phyloP scores from a whole-genome alignment of 2,329 filamentous ascomycete species.

The Hypoxylon sp. region DNA sequence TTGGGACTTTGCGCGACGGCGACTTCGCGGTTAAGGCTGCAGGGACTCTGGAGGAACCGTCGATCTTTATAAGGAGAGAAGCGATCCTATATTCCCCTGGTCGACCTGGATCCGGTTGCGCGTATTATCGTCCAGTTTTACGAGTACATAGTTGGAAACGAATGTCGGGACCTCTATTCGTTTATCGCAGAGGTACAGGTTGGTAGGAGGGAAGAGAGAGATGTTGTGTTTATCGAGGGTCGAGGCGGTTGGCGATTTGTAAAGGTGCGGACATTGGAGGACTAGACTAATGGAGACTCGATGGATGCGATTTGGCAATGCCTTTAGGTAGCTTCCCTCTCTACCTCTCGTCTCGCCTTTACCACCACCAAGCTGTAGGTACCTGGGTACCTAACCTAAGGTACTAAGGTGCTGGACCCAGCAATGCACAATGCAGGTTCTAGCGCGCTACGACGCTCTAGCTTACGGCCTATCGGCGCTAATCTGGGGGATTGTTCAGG shows the following conservation, averaged over 20 bases:
- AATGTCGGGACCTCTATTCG: conserved; percentile 24
- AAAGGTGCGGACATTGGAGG: conserved; percentile 20
- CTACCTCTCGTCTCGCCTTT: background rate
- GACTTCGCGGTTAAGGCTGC: conserved; percentile 22
- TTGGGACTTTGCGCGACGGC: conserved; percentile 30
- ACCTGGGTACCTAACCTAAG: background rate
- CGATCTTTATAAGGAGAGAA: conserved; percentile 35
- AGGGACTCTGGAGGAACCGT: conserved; percentile 24
- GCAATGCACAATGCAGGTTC: background rate
- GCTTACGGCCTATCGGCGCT: conserved; percentile 17
- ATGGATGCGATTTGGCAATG: conserved; percentile 35
- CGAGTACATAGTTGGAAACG: conserved; percentile 26
- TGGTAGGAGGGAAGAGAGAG: conserved; percentile 4
- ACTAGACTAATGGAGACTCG: conserved; percentile 25
- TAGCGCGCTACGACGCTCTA: background rate
- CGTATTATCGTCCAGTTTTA: conserved; percentile 1
- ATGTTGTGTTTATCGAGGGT: conserved; percentile 9
- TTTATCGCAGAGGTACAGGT: conserved; percentile 3
- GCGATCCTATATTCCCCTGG: conserved; percentile 13
- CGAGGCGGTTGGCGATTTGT: conserved; percentile 16
- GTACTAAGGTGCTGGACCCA: too few relatives aligned
- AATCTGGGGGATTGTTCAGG: conserved; percentile 18
- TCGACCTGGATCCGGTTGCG: background rate
- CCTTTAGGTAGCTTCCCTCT: conserved; percentile 8
- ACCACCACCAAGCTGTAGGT: background rate